Percentiles rank a stretch among this genome's conserved stretches.
phyloP scores from a whole-genome alignment of 2,329 filamentous ascomycete genomes.

The Lojkania enalia region DNA sequence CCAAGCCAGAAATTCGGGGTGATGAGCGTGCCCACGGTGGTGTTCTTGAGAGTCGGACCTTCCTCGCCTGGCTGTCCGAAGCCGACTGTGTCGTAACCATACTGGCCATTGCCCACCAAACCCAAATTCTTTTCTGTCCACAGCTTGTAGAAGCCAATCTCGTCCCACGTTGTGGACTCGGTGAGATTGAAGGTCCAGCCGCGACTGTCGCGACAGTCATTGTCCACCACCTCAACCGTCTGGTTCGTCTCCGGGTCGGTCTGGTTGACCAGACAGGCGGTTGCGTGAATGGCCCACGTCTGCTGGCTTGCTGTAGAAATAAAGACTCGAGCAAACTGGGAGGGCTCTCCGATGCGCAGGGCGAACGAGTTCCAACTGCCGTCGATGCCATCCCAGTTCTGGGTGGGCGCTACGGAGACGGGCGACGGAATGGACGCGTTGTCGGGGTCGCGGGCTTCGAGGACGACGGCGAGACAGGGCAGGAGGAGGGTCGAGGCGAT shows the following conservation, averaged over 20 bases:
- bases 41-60: constrained; percentile 48
- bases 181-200: constrained; percentile 62
- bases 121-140: constrained; percentile 61
- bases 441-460: constrained; percentile 22
- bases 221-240: constrained; percentile 25
- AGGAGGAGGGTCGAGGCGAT: constrained; percentile 13
- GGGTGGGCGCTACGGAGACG: constrained; percentile 39
- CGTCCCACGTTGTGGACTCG: constrained; percentile 61
- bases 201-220: constrained; percentile 57
- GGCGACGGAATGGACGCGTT: constrained; percentile 33
- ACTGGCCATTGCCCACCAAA: constrained; percentile 64
- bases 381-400: constrained; percentile 45
- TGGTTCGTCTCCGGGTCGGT: constrained; percentile 54
- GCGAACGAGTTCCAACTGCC: constrained; percentile 68
- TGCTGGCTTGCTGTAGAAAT: constrained; percentile 72
- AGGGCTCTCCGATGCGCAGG: constrained; percentile 60
- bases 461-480: constrained; percentile 20
- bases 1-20: constrained; percentile 51
- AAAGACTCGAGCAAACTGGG: constrained; percentile 58
- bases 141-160: constrained; percentile 63
- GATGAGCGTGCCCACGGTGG: constrained; percentile 47
- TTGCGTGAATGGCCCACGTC: constrained; percentile 64
- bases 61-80: constrained; percentile 45
- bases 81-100: constrained; percentile 58
- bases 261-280: constrained; percentile 27